Base-by-base conservation (phyloP, 805 yeast species). In the Pichia manshurica region DNA sequence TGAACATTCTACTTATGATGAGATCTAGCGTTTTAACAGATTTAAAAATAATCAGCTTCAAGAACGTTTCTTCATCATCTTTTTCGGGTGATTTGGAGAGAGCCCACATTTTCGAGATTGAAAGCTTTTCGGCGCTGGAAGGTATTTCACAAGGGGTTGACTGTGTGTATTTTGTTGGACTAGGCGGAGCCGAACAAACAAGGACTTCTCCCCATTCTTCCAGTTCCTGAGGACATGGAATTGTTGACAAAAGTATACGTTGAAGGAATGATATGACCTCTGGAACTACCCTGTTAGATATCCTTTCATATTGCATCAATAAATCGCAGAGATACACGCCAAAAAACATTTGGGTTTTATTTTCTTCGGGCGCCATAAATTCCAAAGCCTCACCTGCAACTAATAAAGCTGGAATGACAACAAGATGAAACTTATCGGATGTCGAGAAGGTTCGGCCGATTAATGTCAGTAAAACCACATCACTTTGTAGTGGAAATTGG, bases 381-480 rank as follows among this genome's bases (percentile, higher is more conserved):
- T 82, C 80, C 47, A 91, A 67, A 13, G 79, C 70, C 63, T 87
- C 91, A 42, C 83, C 77, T 71, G 88, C 79, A 35, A 87, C 66
- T 31, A 93, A 75, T 28, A 79, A 69, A 2, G 91, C 75, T 3
- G 97, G 96, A 0, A 96, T 90, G 4, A 82, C 90, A 10, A 93
- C 84, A 50, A 89, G 72, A 70, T 93, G 99, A 66, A 86, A 91
- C 61, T 88, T 90, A 70, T 93, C 99, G 0, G 99, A 93, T 0
- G 97, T 88, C 0, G 99, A 90, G 61, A 85, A 93, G 4, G 89
- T 62, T 46, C 75, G 71, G 6, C 97, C 97, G 48, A 90, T 72
- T 5, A 88, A 57, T 0, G 81, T 72, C 58, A 83, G 86, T 50
- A 84, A 77, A 5, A 87, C 65, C 49, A 88, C 65, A 60, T 89